Conservation (phyloP, 164 flowering plant species). For the Stephania cephalantha region DNA sequence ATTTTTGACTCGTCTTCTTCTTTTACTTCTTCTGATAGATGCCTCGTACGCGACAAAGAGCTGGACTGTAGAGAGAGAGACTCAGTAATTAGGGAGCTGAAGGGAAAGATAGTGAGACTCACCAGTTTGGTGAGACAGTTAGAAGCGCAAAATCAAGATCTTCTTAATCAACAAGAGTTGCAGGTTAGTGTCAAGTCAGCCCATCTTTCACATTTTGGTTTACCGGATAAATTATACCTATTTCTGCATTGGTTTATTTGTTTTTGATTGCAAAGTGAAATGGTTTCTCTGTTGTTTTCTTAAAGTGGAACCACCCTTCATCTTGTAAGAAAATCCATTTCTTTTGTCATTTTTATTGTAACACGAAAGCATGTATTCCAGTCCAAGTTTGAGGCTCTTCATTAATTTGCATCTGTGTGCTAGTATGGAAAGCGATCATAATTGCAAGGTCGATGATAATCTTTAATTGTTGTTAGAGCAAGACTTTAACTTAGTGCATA, state of each 20-base stretch:
- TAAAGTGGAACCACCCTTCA: background rate
- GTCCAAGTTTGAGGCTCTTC: background rate
- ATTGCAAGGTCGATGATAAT: no score
- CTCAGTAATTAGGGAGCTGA: slow-evolving; percentile 56
- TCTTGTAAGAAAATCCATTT: background rate
- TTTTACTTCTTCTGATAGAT: slow-evolving; percentile 33
- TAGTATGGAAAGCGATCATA: background rate
- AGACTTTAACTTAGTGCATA: background rate
- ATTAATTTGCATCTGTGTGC: background rate
- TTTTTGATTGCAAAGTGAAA: background rate
- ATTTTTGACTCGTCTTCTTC: background rate
- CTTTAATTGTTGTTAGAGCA: no score
- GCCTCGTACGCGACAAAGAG: slow-evolving; percentile 69
- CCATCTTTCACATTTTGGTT: background rate
- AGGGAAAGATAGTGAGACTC: slow-evolving; percentile 65
- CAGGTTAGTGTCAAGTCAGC: slow-evolving; percentile 35
- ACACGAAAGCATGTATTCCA: background rate
- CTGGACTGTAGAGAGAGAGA: slow-evolving; percentile 77
- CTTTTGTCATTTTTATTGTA: background rate
- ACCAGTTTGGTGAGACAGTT: slow-evolving; percentile 44
- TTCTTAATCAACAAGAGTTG: slow-evolving; percentile 37
- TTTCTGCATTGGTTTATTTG: background rate
- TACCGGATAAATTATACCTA: background rate
- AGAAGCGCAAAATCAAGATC: slow-evolving; percentile 57
- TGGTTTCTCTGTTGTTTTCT: background rate